These are phyloP conservation scores for Phytophthora crassamura DNA, from an alignment of 352 stramenopile species.

Conservation along the genomic window DNA sequence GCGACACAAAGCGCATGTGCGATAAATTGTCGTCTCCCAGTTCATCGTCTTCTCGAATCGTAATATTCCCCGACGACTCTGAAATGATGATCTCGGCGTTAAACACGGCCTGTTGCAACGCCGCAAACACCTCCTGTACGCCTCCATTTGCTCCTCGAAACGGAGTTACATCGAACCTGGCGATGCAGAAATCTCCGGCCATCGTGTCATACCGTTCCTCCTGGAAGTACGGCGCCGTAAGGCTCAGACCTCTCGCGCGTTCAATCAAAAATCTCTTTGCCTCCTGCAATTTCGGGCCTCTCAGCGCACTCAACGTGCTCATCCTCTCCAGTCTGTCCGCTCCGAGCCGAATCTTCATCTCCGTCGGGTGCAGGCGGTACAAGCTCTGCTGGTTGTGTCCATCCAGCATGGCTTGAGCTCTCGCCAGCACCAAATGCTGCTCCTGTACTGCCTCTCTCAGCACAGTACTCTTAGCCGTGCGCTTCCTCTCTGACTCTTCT, in stretches of 20 bases:
- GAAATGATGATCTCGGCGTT: conserved; percentile 81
- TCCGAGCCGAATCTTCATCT: conserved; percentile 45
- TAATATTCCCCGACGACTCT: conserved; percentile 69
- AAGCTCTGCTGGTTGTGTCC: conserved; percentile 32
- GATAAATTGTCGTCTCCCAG: conserved; percentile 50
- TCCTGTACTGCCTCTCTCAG: conserved; percentile 43
- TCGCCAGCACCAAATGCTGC: conserved; percentile 44
- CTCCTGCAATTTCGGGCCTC: conserved; percentile 39
- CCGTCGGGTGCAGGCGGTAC: conserved; percentile 38
- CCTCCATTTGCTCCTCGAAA: conserved; percentile 45
- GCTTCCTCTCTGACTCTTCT: conserved; percentile 21
- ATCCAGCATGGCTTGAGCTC: conserved; percentile 38
- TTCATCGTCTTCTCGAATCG: conserved; percentile 77
- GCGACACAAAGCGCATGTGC: conserved; percentile 57
- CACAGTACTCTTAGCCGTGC: conserved; percentile 12
- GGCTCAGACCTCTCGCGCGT: conserved; percentile 32
- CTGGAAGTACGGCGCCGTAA: conserved; percentile 37
- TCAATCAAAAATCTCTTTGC: conserved; percentile 44
- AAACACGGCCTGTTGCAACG: conserved; percentile 52
- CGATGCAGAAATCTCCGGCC: conserved; percentile 55
- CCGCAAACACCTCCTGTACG: conserved; percentile 58
- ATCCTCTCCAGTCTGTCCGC: conserved; percentile 35
- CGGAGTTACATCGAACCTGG: conserved; percentile 61
- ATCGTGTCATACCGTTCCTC: conserved; percentile 56
- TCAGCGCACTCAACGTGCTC: conserved; percentile 32